Evolutionary conservation across 129 eudicot genomes (phyloP).

Genomic region (Chrysanthemum lavandulifolium): DNA sequence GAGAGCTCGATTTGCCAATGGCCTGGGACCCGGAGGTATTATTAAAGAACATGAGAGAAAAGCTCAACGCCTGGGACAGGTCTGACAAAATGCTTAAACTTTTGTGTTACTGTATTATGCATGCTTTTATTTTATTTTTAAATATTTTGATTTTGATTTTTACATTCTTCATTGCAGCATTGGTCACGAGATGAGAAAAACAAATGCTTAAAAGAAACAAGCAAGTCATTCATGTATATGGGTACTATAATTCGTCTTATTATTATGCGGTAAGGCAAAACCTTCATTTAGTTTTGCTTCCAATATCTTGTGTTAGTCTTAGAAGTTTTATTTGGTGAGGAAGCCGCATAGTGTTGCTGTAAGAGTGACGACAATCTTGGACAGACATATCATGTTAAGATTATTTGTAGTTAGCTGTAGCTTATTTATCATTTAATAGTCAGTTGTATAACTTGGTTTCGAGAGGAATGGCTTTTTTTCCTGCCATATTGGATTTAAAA

Average conservation of each 20-base stretch:
- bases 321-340: background rate
- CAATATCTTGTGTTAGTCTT: slow-evolving; percentile 4
- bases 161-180: slow-evolving; percentile 51
- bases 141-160: background rate
- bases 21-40: slow-evolving; percentile 76
- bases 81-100: background rate
- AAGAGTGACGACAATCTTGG: background rate
- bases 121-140: background rate
- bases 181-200: slow-evolving; percentile 78
- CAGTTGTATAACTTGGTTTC: background rate
- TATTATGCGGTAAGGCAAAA: slow-evolving; percentile 34
- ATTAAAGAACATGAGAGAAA: slow-evolving; percentile 63
- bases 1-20: slow-evolving; percentile 60
- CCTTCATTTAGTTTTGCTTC: slow-evolving; percentile 6
- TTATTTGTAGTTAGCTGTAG: background rate
- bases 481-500: background rate
- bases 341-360: background rate
- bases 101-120: background rate
- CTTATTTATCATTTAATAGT: background rate
- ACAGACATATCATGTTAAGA: background rate
- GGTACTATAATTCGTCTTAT: slow-evolving; percentile 80
- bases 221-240: slow-evolving; percentile 64
- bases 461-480: background rate
- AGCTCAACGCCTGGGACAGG: slow-evolving; percentile 83
- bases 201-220: slow-evolving; percentile 69